Conservation (phyloP, 176 grass and related monocot genomes). For the Raddia distichophylla region DNA sequence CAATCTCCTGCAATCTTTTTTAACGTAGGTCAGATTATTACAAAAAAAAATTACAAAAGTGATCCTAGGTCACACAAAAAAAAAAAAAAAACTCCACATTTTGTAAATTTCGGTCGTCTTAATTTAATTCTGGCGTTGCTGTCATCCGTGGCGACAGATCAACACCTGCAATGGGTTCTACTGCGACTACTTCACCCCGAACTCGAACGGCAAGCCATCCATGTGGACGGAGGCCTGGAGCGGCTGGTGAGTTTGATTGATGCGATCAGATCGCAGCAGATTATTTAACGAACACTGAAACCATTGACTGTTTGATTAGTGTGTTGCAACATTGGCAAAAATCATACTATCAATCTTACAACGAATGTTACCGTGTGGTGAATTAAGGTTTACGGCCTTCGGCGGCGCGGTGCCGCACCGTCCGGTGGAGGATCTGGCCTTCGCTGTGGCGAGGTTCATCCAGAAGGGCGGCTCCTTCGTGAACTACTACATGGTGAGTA, state of each 20-base stretch:
- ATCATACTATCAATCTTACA: neutral
- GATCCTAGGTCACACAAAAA: no score
- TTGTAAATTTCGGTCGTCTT: no score
- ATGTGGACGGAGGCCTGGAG: conserved; percentile 98
- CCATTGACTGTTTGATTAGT: no score
- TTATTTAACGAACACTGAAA: neutral
- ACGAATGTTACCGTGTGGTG: neutral
- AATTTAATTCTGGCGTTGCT: neutral
- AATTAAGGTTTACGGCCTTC: conserved; percentile 81
- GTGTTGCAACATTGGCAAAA: neutral
- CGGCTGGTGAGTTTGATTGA: conserved; percentile 51
- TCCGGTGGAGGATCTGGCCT: conserved; percentile 94
- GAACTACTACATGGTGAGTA: conserved; percentile 97
- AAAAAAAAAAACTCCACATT: no score
- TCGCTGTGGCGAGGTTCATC: conserved; percentile 83
- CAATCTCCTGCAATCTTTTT: no score
- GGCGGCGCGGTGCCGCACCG: conserved; percentile 77
- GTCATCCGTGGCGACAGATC: conserved; percentile 48
- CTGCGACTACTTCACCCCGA: conserved; percentile 87
- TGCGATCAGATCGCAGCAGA: neutral
- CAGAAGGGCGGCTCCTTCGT: conserved; percentile 96
- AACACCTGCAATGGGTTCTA: conserved; percentile 98
- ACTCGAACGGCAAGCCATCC: conserved; percentile 70
- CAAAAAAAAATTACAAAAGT: no score
- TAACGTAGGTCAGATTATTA: no score